phyloP scores from a whole-genome alignment of 2,329 filamentous ascomycete species.

The Fusarium nodosum region DNA sequence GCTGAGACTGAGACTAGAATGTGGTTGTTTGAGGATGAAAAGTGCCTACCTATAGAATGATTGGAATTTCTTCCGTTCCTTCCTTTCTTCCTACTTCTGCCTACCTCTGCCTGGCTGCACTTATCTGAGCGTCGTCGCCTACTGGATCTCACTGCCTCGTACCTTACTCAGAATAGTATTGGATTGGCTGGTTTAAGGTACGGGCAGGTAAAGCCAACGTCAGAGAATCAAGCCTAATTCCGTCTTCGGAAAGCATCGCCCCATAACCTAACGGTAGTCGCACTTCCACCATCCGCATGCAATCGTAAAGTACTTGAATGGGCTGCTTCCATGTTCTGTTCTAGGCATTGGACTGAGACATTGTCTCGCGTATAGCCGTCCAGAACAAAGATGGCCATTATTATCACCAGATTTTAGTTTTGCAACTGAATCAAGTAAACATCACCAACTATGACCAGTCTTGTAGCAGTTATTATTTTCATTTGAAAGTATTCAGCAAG shows the following conservation, averaged over 20 bases:
- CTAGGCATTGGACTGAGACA: constrained; percentile 27
- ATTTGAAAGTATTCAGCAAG: constrained; percentile 28
- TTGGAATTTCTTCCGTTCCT: constrained; percentile 36
- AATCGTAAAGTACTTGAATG: constrained; percentile 11
- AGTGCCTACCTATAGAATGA: constrained; percentile 7
- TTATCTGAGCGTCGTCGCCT: constrained; percentile 20
- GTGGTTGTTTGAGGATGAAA: constrained; percentile 26
- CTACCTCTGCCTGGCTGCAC: neutral
- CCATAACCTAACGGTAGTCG: constrained; percentile 25
- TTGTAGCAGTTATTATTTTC: neutral
- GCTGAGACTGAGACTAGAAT: constrained; percentile 22
- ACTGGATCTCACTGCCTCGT: constrained; percentile 18
- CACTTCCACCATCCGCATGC: constrained; percentile 34
- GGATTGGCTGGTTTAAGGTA: constrained; percentile 18
- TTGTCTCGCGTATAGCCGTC: constrained; percentile 17
- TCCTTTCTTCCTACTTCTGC: constrained; percentile 9
- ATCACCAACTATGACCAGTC: neutral
- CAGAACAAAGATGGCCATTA: neutral
- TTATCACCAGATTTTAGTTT: neutral
- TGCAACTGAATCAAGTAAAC: neutral
- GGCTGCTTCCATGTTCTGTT: constrained; percentile 26
- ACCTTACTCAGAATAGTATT: constrained; percentile 30
- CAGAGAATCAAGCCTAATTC: constrained; percentile 32
- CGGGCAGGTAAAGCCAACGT: constrained; percentile 26
- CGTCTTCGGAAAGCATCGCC: constrained; percentile 41